phyloP scores from a whole-genome alignment of 495 filamentous ascomycete genomes.

The Daldinia bambusicola region DNA sequence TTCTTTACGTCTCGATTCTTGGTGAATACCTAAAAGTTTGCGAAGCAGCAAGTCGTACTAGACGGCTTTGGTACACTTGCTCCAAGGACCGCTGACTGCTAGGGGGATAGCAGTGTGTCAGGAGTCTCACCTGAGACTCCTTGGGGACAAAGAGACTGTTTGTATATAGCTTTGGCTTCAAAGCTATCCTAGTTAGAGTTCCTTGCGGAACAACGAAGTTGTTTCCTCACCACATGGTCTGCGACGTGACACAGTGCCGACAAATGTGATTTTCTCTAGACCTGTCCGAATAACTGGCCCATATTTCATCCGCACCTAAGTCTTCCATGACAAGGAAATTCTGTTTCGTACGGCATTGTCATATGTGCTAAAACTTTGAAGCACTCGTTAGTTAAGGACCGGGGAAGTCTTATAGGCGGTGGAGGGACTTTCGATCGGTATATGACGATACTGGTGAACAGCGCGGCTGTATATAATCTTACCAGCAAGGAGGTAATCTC shows the following conservation, averaged over 20 bases:
- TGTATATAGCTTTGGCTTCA: too few relatives aligned
- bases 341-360: constrained; percentile 37
- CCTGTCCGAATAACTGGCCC: constrained; percentile 55
- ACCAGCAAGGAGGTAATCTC: constrained; percentile 8
- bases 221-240: too few relatives aligned
- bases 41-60: constrained; percentile 58
- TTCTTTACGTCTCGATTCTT: constrained; percentile 45
- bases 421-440: constrained; percentile 59
- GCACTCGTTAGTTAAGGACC: constrained; percentile 55
- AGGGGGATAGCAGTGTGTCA: too few relatives aligned
- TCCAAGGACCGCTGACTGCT: constrained; percentile 48
- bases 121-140: too few relatives aligned
- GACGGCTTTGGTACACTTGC: constrained; percentile 49
- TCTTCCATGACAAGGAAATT: constrained; percentile 52
- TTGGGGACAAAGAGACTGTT: too few relatives aligned
- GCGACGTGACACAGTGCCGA: too few relatives aligned
- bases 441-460: constrained; percentile 57
- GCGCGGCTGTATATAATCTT: constrained; percentile 39
- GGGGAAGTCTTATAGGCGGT: constrained; percentile 57
- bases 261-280: constrained; percentile 51
- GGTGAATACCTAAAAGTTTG: constrained; percentile 40
- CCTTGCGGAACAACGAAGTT: too few relatives aligned
- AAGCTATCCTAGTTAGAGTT: too few relatives aligned
- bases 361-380: constrained; percentile 53
- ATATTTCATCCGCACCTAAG: constrained; percentile 49